phyloP scores from a whole-genome alignment of 2,329 filamentous ascomycete genomes.

The Pezicula radicicola region DNA sequence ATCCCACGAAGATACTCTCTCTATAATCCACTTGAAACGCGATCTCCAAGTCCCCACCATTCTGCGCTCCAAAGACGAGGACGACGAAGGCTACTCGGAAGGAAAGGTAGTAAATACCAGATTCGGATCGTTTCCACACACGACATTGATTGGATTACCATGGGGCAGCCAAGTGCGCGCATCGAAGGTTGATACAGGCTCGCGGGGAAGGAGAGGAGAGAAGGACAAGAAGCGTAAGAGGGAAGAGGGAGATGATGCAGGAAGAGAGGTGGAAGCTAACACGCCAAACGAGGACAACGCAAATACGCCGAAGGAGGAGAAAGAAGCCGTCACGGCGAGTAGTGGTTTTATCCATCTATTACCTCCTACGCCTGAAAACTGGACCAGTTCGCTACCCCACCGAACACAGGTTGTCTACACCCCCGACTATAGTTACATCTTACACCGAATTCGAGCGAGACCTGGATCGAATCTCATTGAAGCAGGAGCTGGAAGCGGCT shows the following conservation, averaged over 20 bases:
- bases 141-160: slow-evolving; percentile 70
- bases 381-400: slow-evolving; percentile 78
- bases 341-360: slow-evolving; percentile 77
- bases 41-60: slow-evolving; percentile 79
- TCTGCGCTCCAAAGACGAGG: slow-evolving; percentile 58
- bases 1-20: slow-evolving; percentile 65
- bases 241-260: slow-evolving; percentile 27
- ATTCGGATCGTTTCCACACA: slow-evolving; percentile 87
- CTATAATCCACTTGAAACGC: slow-evolving; percentile 84
- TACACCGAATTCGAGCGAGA: slow-evolving; percentile 71
- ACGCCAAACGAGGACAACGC: slow-evolving; percentile 26
- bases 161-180: slow-evolving; percentile 94
- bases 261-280: slow-evolving; percentile 20
- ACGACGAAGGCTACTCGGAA: slow-evolving; percentile 70
- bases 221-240: slow-evolving; percentile 45
- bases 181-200: slow-evolving; percentile 86
- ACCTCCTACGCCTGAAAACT: slow-evolving; percentile 76
- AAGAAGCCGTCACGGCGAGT: slow-evolving; percentile 50
- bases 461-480: slow-evolving; percentile 75
- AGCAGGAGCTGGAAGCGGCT: slow-evolving; percentile 78
- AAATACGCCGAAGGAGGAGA: slow-evolving; percentile 34
- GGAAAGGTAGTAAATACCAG: slow-evolving; percentile 84
- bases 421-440: slow-evolving; percentile 80
- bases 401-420: slow-evolving; percentile 86
- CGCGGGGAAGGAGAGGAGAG: slow-evolving; percentile 71